Conservation (phyloP, 2,329 filamentous ascomycete species). For the Cladosporium sp. region DNA sequence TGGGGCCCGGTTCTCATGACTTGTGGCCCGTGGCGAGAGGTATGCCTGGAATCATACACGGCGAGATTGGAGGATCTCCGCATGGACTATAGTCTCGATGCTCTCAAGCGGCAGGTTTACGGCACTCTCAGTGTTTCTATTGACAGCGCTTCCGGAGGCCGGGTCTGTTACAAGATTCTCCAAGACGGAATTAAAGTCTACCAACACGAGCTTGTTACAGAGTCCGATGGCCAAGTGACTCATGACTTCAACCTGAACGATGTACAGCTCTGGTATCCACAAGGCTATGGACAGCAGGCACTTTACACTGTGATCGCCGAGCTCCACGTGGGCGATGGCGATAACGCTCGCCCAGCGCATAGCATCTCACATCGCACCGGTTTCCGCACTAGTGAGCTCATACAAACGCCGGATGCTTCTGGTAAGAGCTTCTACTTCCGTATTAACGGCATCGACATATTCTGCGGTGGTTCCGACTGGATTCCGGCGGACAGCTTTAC, state of each 20-base stretch:
- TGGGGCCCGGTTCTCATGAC: slow-evolving; percentile 48
- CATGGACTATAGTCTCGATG: slow-evolving; percentile 57
- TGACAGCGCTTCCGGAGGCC: slow-evolving; percentile 35
- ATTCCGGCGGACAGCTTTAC: slow-evolving; percentile 79
- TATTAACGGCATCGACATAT: slow-evolving; percentile 71
- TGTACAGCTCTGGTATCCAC: slow-evolving; percentile 73
- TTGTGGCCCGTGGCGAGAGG: slow-evolving; percentile 60
- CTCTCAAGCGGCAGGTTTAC: slow-evolving; percentile 54
- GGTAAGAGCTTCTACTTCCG: slow-evolving; percentile 76
- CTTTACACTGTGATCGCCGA: slow-evolving; percentile 66
- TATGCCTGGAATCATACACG: slow-evolving; percentile 67
- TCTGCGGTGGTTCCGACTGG: slow-evolving; percentile 81
- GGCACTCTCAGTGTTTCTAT: slow-evolving; percentile 52
- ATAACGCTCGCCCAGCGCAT: slow-evolving; percentile 44
- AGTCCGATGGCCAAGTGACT: slow-evolving; percentile 33
- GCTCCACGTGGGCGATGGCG: slow-evolving; percentile 28
- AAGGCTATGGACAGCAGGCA: slow-evolving; percentile 69
- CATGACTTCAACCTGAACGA: slow-evolving; percentile 44
- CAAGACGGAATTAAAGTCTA: slow-evolving; percentile 35
- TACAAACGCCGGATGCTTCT: slow-evolving; percentile 48
- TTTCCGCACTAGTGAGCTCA: slow-evolving; percentile 54
- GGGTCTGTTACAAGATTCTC: slow-evolving; percentile 34
- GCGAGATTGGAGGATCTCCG: slow-evolving; percentile 63
- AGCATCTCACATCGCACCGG: slow-evolving; percentile 60
- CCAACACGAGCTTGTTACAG: slow-evolving; percentile 32